A percentile compares a stretch with the other conserved stretches of the same genome.
Evolutionary conservation across 352 stramenopile species (phyloP).

Genomic region (Phytophthora macrochlamydospora): DNA sequence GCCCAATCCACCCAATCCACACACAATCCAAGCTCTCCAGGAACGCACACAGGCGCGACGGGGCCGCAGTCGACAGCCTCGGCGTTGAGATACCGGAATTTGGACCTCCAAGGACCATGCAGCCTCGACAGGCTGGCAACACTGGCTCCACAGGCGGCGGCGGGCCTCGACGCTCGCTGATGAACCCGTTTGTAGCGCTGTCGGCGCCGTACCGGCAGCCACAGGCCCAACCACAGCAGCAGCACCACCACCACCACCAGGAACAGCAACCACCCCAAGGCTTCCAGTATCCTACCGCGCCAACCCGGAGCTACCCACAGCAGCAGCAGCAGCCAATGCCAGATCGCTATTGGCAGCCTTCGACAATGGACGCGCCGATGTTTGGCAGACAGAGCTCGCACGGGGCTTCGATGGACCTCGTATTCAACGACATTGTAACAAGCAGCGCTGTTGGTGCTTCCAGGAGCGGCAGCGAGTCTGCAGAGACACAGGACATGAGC

Average conservation of each 20-base stretch:
- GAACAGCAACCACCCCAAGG: too few species aligned
- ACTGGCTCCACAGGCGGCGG: slow-evolving; percentile 2
- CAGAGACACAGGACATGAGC: slow-evolving; percentile 35
- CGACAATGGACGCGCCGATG: slow-evolving; percentile 14
- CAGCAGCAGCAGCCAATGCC: slow-evolving; percentile 28
- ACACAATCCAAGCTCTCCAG: background rate
- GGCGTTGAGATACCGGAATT: background rate
- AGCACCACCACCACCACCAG: too few species aligned
- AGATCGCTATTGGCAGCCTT: slow-evolving; percentile 32
- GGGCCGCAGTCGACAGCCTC: too few species aligned
- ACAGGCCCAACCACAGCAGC: slow-evolving; percentile 4
- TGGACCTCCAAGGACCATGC: background rate
- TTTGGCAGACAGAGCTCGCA: slow-evolving; percentile 26
- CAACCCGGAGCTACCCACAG: slow-evolving; percentile 31
- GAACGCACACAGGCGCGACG: too few species aligned
- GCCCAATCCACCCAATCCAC: slow-evolving; percentile 1
- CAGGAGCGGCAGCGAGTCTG: slow-evolving; percentile 4
- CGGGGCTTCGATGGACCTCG: slow-evolving; percentile 37
- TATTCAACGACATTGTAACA: slow-evolving; percentile 48
- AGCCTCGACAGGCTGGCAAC: slow-evolving; percentile 10
- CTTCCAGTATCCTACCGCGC: background rate
- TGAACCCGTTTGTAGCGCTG: slow-evolving; percentile 17
- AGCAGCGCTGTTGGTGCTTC: slow-evolving; percentile 1
- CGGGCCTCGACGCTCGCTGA: slow-evolving; percentile 18
- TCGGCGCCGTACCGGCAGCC: slow-evolving; percentile 8